phyloP scores from a whole-genome alignment of 495 filamentous ascomycete species.

The Filosporella fistucella region DNA sequence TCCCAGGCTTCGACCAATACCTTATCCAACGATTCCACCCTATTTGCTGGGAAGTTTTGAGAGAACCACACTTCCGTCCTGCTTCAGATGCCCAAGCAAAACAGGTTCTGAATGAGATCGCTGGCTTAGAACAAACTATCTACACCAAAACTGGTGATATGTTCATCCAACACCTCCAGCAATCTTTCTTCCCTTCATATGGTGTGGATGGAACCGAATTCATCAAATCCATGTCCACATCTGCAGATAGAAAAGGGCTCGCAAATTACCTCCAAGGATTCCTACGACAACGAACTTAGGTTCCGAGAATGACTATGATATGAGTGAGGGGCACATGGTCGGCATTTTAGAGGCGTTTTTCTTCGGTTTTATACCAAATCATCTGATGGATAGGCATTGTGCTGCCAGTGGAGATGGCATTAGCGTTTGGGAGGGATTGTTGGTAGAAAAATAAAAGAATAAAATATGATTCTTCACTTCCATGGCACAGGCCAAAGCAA shows the following conservation, averaged over 20 bases:
- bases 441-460: too few species aligned
- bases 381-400: too few species aligned
- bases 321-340: not conserved
- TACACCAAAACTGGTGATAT: conserved; percentile 74
- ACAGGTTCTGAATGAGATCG: conserved; percentile 80
- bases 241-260: conserved; percentile 42
- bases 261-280: conserved; percentile 41
- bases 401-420: too few species aligned
- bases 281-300: conserved; percentile 27
- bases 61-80: conserved; percentile 68
- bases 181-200: conserved; percentile 41
- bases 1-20: conserved; percentile 91
- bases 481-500: too few species aligned
- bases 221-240: conserved; percentile 42
- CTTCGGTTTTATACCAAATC: not conserved
- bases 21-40: conserved; percentile 85
- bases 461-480: too few species aligned
- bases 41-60: conserved; percentile 80
- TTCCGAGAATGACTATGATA: conserved; percentile 6
- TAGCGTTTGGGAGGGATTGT: too few species aligned
- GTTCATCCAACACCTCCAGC: conserved; percentile 44
- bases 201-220: conserved; percentile 44
- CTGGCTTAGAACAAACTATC: conserved; percentile 77
- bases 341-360: conserved; percentile 20
- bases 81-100: conserved; percentile 76